Percentiles rank a stretch among this genome's conserved stretches.
These are phyloP conservation scores for Paraurostyla sp. DNA, from an alignment of 73 alveolate species.

Conservation along the genomic window DNA sequence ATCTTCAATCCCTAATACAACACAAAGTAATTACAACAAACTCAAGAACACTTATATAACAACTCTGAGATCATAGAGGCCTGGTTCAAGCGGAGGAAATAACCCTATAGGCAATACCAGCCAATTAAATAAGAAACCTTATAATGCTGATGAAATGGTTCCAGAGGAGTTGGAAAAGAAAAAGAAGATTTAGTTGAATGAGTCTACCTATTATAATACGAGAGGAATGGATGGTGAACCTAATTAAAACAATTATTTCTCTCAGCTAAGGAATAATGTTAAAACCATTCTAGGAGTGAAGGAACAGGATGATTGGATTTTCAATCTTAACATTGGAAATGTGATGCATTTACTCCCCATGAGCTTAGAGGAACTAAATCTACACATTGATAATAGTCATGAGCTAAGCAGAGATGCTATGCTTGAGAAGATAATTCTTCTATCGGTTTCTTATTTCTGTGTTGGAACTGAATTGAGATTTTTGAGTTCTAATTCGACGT, in stretches of 20 bases:
- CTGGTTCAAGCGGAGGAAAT: neutral
- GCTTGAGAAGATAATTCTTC: conserved; percentile 91
- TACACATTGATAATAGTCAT: conserved; percentile 88
- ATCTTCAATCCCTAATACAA: conserved; percentile 51
- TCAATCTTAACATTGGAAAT: conserved; percentile 90
- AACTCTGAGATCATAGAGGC: neutral
- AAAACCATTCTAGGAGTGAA: conserved; percentile 78
- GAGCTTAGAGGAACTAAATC: conserved; percentile 87
- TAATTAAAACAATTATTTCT: neutral
- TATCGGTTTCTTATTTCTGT: conserved; percentile 90
- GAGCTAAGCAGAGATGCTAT: conserved; percentile 95
- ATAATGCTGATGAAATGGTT: neutral
- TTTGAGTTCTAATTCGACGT: conserved; percentile 58
- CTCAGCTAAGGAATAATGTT: conserved; percentile 59
- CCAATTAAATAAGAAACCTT: neutral
- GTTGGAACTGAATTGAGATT: conserved; percentile 95
- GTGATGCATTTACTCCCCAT: conserved; percentile 93
- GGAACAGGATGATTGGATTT: conserved; percentile 93
- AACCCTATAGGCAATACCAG: neutral
- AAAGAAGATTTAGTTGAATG: conserved; percentile 13
- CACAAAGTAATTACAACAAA: conserved; percentile 27
- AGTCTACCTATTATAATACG: conserved; percentile 41
- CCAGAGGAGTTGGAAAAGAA: conserved; percentile 48
- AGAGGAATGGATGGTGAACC: conserved; percentile 31
- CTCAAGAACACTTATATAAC: conserved; percentile 1